phyloP scores from a whole-genome alignment of 371 early-diverging fungal genomes.

The Fennellomyces sp. region DNA sequence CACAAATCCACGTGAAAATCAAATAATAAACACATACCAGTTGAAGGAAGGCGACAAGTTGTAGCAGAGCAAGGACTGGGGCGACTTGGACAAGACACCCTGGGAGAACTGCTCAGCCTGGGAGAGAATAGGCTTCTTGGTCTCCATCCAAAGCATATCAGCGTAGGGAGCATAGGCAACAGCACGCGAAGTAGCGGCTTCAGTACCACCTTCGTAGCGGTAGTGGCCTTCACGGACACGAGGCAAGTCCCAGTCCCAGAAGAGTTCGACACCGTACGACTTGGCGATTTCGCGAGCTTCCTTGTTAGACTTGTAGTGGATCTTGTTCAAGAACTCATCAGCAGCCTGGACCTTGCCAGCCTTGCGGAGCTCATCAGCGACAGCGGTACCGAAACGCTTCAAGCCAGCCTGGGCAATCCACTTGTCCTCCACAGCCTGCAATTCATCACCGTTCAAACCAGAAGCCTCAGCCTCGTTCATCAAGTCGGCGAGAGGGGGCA shows the following conservation, averaged over 20 bases:
- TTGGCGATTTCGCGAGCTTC: conserved; percentile 86
- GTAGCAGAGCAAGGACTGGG: conserved; percentile 83
- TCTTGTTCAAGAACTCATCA: conserved; percentile 58
- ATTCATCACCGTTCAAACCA: conserved; percentile 76
- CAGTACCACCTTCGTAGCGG: conserved; percentile 95
- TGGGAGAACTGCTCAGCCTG: conserved; percentile 94
- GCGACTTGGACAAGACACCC: conserved; percentile 73
- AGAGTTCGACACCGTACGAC: conserved; percentile 80
- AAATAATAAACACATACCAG: conserved; percentile 83
- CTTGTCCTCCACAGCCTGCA: conserved; percentile 86
- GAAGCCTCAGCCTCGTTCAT: conserved; percentile 81
- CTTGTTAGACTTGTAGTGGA: conserved; percentile 72
- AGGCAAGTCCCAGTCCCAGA: conserved; percentile 93
- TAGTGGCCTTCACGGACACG: conserved; percentile 96
- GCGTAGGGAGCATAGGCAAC: conserved; percentile 91
- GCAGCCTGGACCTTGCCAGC: conserved; percentile 50
- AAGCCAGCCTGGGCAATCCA: conserved; percentile 89
- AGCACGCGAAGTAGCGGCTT: conserved; percentile 88
- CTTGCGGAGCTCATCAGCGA: conserved; percentile 75
- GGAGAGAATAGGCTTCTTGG: conserved; percentile 87
- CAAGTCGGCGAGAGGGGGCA: conserved; percentile 73
- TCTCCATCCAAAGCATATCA: conserved; percentile 99
- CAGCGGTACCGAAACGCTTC: conserved; percentile 84
- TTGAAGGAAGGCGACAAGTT: conserved; percentile 98
- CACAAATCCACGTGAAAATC: conserved; percentile 1